These are phyloP conservation scores for Candida manassasensis DNA, from an alignment of 805 yeast species.

Conservation along the genomic window DNA sequence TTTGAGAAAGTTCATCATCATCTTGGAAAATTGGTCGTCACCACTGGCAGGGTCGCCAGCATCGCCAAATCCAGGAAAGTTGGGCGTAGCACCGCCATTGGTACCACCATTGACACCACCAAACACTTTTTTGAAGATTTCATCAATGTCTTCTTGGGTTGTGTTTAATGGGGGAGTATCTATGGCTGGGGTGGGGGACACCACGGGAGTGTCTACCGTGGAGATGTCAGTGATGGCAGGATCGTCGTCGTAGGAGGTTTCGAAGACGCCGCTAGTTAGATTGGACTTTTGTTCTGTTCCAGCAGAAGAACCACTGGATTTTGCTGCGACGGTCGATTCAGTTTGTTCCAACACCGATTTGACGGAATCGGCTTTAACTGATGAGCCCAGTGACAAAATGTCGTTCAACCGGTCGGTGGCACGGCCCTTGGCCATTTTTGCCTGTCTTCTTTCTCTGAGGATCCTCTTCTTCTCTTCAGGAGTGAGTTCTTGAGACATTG, in stretches of 20 bases:
- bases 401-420: conserved; percentile 50
- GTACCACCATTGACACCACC: conserved; percentile 12
- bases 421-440: conserved; percentile 54
- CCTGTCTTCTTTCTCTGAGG: conserved; percentile 60
- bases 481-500: conserved; percentile 16
- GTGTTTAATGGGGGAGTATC: conserved; percentile 10
- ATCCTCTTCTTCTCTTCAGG: conserved; percentile 57
- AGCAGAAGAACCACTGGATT: conserved; percentile 3
- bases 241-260: conserved; percentile 25
- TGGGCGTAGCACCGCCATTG: conserved; percentile 1
- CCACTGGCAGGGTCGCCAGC: conserved; percentile 5
- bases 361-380: conserved; percentile 27
- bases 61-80: conserved; percentile 3
- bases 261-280: conserved; percentile 3
- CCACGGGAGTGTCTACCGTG: conserved; percentile 11
- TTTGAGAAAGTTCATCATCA: conserved; percentile 25
- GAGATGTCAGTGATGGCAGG: conserved; percentile 38
- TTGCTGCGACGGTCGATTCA: conserved; percentile 2
- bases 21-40: conserved; percentile 26
- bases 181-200: neutral
- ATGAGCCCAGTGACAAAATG: conserved; percentile 35
- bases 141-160: conserved; percentile 29
- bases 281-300: conserved; percentile 1
- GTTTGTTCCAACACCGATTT: conserved; percentile 32
- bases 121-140: conserved; percentile 29